These are phyloP conservation scores for Centrapalus pauciflorus DNA, from an alignment of 129 eudicot genomes.

Conservation along the genomic window DNA sequence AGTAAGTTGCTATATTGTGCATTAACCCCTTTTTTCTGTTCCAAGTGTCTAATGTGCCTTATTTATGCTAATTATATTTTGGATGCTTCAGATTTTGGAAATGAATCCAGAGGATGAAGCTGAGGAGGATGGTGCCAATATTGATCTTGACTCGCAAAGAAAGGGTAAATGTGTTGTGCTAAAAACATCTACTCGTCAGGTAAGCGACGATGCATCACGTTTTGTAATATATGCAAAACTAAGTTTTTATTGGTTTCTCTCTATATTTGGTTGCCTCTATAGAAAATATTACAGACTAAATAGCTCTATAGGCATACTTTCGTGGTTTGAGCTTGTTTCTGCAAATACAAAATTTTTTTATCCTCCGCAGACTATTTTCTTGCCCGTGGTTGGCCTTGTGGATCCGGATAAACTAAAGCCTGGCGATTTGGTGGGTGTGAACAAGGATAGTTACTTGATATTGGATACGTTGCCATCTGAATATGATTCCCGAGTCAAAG, in stretches of 20 bases:
- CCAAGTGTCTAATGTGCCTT: neutral
- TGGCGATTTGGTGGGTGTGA: conserved; percentile 97
- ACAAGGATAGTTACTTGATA: conserved; percentile 91
- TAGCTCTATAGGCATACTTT: conserved; percentile 1
- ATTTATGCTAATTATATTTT: neutral
- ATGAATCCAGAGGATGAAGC: conserved; percentile 99
- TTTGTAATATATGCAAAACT: neutral
- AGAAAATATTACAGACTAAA: neutral
- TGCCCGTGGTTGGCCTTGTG: conserved; percentile 95
- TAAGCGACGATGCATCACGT: conserved; percentile 15
- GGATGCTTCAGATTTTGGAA: conserved; percentile 63
- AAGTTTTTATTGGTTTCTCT: neutral
- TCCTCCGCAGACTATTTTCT: conserved; percentile 78
- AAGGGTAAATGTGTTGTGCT: conserved; percentile 98
- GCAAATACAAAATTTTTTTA: neutral
- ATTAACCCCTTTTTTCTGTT: too few species aligned
- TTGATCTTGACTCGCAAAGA: conserved; percentile 94
- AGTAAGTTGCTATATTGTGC: too few species aligned
- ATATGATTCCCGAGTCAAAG: conserved; percentile 97
- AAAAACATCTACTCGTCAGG: conserved; percentile 97
- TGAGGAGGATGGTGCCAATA: conserved; percentile 97
- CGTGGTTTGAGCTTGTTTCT: neutral
- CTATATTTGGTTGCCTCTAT: neutral
- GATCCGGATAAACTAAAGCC: conserved; percentile 95
- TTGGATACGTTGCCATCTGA: conserved; percentile 90